Conservation (phyloP, 2,329 filamentous ascomycete species). For the Colletotrichum sp. region DNA sequence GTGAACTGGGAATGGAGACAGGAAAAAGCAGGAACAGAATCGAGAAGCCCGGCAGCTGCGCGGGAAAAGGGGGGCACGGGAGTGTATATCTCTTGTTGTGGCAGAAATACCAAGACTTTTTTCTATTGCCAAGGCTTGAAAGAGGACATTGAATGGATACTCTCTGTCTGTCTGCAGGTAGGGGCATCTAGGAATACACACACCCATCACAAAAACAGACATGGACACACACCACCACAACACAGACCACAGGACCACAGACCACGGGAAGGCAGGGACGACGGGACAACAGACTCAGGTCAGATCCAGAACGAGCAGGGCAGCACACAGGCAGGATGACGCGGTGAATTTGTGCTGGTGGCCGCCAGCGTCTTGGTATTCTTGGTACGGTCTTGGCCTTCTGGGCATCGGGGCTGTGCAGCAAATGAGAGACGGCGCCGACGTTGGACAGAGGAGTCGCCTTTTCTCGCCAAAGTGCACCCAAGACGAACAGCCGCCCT, state of each 20-base stretch:
- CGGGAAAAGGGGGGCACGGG: neutral
- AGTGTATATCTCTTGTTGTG: neutral
- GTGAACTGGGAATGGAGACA: neutral
- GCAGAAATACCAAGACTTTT: neutral
- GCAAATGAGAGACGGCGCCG: slow-evolving; percentile 16
- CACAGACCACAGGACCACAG: neutral
- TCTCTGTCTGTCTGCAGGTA: neutral
- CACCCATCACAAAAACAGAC: neutral
- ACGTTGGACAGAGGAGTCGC: neutral
- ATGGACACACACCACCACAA: neutral
- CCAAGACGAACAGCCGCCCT: neutral
- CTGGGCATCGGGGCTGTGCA: slow-evolving; percentile 25
- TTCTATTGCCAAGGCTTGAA: neutral
- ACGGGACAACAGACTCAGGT: neutral
- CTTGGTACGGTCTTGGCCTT: slow-evolving; percentile 24
- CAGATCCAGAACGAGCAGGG: neutral
- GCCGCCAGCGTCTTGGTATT: slow-evolving; percentile 24
- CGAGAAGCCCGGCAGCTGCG: neutral
- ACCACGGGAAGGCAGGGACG: neutral
- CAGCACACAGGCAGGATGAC: slow-evolving; percentile 6
- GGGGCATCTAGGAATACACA: neutral
- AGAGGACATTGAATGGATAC: neutral
- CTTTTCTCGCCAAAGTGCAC: neutral
- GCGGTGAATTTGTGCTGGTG: slow-evolving; percentile 21
- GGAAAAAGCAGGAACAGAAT: neutral